Base-by-base conservation (phyloP, 2,329 filamentous ascomycete species). In the Talaromyces sp. region DNA sequence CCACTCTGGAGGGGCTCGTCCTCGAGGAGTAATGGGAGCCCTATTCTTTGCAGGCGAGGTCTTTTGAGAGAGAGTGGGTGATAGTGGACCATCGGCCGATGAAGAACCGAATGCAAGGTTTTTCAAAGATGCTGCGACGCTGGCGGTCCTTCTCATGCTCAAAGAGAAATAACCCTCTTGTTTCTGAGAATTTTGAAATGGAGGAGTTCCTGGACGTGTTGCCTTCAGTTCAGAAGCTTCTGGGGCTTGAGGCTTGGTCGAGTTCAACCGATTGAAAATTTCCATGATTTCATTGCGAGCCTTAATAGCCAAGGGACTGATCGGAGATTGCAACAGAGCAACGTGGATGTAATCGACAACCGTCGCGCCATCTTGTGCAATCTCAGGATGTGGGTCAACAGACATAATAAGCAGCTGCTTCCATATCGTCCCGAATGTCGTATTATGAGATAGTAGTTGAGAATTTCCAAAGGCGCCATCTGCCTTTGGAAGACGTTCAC, bases 341-440 rank as follows among this genome's bases (percentile, higher is more conserved):
- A 89, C 84, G 70, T 97, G 88, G 28, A 98, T 84, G 69, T 89
- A 91, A 74, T 99, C 95, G 32, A 96, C 86, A 52, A 98, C 87
- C n/a, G 89, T 82, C 6, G 87, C 88, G 10, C 92, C 93, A 72
- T 95, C 90, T 66, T 89, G 85, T 65, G 96, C 90, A 36, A 98
- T 91, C 71, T 98, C 93, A 1, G 93, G 92, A 71, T 97, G 93
- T 47, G 95, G 93, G 71, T 99, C 95, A 19, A 96, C 91, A 52
- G 92, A 93, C 74, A 98, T 83, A 64, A 96, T 91, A 62, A 97
- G 81, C 51, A 96, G 83, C 70, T 97, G 91, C 73, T 96, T 95
- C 95, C 95, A 99, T 64, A 96, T 89, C 0, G 93, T 90, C 32
- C 93, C 89, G 73, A 96, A 97, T 19, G 96, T 90, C 0, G 92